Conservation (phyloP, 495 filamentous ascomycete genomes). For the Aspergillus hancockii region DNA sequence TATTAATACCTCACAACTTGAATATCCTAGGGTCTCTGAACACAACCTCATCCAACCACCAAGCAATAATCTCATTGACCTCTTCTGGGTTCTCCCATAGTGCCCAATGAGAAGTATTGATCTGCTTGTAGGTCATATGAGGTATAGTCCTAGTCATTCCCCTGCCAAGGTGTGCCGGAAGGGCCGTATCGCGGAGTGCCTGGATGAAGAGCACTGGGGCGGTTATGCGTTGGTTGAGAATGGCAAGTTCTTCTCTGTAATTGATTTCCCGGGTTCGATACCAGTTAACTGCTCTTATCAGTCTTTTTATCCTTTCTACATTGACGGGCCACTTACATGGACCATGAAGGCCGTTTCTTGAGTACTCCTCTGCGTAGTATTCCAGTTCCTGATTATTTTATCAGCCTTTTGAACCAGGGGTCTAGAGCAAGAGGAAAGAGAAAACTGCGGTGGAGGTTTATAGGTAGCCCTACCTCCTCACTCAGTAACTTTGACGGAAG, state of each 20-base stretch:
- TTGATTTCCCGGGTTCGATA: slow-evolving; percentile 74
- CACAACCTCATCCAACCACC: slow-evolving; percentile 49
- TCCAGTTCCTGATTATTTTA: slow-evolving; percentile 60
- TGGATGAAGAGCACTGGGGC: slow-evolving; percentile 74
- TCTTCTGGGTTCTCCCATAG: slow-evolving; percentile 64
- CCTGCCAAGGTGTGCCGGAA: slow-evolving; percentile 65
- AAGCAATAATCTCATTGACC: slow-evolving; percentile 47
- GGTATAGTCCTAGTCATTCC: slow-evolving; percentile 68
- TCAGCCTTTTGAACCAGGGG: slow-evolving; percentile 14
- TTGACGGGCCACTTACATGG: slow-evolving; percentile 53
- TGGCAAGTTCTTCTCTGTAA: slow-evolving; percentile 69
- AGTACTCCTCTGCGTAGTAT: slow-evolving; percentile 71
- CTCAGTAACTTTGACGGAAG: slow-evolving; percentile 55
- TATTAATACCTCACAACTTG: slow-evolving; percentile 22
- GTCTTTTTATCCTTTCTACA: neutral
- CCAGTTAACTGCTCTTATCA: slow-evolving; percentile 63
- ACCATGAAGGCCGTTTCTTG: slow-evolving; percentile 70
- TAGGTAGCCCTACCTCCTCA: slow-evolving; percentile 51
- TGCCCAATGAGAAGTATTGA: slow-evolving; percentile 70
- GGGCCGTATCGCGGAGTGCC: slow-evolving; percentile 65
- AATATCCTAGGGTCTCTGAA: slow-evolving; percentile 21
- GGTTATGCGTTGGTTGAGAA: slow-evolving; percentile 51
- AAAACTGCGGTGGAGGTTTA: too few species aligned
- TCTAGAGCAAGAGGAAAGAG: neutral
- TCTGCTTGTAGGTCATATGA: slow-evolving; percentile 56